phyloP scores from a whole-genome alignment of 192 early-diverging fungal genomes.

The Podila clonocystis region DNA sequence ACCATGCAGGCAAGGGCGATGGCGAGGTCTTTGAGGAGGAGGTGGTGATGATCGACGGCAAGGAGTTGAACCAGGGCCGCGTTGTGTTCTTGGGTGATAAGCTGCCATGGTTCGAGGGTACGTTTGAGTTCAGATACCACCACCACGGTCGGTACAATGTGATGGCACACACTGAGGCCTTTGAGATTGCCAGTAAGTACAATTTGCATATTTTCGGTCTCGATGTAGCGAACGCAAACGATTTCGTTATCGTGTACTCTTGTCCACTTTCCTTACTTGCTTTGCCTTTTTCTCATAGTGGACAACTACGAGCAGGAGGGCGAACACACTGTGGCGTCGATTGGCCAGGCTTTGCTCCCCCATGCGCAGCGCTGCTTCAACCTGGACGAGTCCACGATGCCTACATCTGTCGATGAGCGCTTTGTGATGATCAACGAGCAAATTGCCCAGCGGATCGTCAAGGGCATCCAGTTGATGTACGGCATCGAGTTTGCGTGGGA shows the following conservation, averaged over 20 bases:
- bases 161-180: conserved; percentile 76
- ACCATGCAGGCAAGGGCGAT: conserved; percentile 56
- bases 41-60: conserved; percentile 33
- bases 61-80: conserved; percentile 28
- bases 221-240: not conserved
- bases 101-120: conserved; percentile 88
- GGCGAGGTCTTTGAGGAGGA: conserved; percentile 39
- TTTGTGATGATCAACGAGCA: conserved; percentile 67
- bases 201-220: not conserved
- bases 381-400: conserved; percentile 56
- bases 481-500: conserved; percentile 92
- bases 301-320: conserved; percentile 19
- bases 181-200: conserved; percentile 76
- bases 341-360: conserved; percentile 51
- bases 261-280: conserved; percentile 1
- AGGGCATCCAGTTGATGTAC: conserved; percentile 83
- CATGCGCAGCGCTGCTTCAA: conserved; percentile 59
- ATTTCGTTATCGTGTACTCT: not conserved
- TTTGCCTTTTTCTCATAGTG: conserved; percentile 10
- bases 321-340: conserved; percentile 32
- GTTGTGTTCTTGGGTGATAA: conserved; percentile 73
- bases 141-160: conserved; percentile 88
- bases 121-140: conserved; percentile 93
- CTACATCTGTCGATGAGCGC: conserved; percentile 55
- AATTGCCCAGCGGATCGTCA: conserved; percentile 78